Base-by-base conservation (phyloP, 2,329 filamentous ascomycete species). In the Monosporascus sp. region DNA sequence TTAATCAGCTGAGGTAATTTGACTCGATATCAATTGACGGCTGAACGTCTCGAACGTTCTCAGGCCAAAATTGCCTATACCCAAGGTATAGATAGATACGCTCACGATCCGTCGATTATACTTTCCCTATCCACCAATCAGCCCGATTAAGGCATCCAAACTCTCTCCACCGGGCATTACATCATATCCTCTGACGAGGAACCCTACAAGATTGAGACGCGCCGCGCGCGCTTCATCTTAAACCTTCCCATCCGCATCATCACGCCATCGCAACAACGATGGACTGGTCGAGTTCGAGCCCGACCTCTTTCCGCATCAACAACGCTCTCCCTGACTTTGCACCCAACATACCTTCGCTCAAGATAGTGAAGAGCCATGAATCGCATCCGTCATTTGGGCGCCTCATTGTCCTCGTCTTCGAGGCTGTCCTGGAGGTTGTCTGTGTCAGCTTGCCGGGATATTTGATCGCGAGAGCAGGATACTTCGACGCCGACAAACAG, bases 391-490 rank as follows among this genome's bases (percentile, higher is more conserved):
- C 86, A 50, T 77, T 90, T 57, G 76, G 75, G 53, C 80, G 91
- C 62, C 79, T 96, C 31, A 79, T 85, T 39, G 77, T 95, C 25
- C 84, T 96, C 54, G 92, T 97, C 61, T 96, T 96, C 65, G 92
- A 96, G 73, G 94, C 94, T 11, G 63, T 67, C 17, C 53, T 66
- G 34, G 63, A 65, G 47, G 65, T 67, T 6, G 65, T 99, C 48
- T 97, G 92, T 68, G 92, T 99, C 69, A 93, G 89, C 70, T 73
- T 97, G 61, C 94, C 94, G 0, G 94, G 94, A 27, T 99, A 97
- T 72, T 87, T 99, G 58, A 85, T 97, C 51, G 94, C 94, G 14
- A 80, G 88, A 39, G 80, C 90, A 63, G 94, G 94, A 68, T 89
- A 96, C 74, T 97, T 99, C 72, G 90, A 96, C 72, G 90, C 90